Base-by-base conservation (phyloP, 768 basidiomycete genomes). In the Termitomyces sp. region DNA sequence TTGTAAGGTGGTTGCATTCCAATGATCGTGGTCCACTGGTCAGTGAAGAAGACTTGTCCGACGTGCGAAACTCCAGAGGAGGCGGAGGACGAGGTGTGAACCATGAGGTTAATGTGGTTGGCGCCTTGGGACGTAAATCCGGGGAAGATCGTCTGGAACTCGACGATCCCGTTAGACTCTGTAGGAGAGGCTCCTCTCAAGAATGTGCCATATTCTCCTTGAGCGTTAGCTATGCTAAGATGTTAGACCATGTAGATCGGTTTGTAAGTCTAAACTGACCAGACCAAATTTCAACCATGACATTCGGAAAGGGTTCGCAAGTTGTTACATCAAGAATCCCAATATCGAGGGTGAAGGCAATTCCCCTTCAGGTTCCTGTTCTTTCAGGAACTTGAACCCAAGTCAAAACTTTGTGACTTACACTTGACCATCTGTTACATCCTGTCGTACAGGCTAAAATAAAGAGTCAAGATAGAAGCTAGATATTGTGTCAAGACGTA, bases 41-140 rank as follows among this genome's bases (percentile, higher is more conserved):
- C 77, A 9, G 71, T 71, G 68, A 79, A 79, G 71, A 77, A 79
- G 13, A 78, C 63, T 54, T 74, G 76, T 7, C 78, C 78, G 46
- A 71, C 66, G 63, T 79, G 78, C 9, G 67, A 54, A 9, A 73
- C 67, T 1, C 58, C 52, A 6, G 72, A 71, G 18, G 70, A 66
- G 28, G 68, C 56, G 24, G 69, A 67, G n/a, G 73, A 69, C 36
- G 67, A 61, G 32, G 67, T 63, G 65, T 74, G 73, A 7, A 78
- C 75, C 24, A 73, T 63, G 28, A 75, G 65, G 65, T 74, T 77
- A 50, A 78, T 66, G 64, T 78, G 78, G 57, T 74, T 72, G 20
- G 78, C 74, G 9, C 72, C 67, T 24, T 69, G 69, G 24, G 74
- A 73, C 40, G 75, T 71, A 65, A 62, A 74, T 22, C 78, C 75